Evolutionary conservation across 1,284 basidiomycete genomes (phyloP).

Genomic region (Papiliotrema terrestris): DNA sequence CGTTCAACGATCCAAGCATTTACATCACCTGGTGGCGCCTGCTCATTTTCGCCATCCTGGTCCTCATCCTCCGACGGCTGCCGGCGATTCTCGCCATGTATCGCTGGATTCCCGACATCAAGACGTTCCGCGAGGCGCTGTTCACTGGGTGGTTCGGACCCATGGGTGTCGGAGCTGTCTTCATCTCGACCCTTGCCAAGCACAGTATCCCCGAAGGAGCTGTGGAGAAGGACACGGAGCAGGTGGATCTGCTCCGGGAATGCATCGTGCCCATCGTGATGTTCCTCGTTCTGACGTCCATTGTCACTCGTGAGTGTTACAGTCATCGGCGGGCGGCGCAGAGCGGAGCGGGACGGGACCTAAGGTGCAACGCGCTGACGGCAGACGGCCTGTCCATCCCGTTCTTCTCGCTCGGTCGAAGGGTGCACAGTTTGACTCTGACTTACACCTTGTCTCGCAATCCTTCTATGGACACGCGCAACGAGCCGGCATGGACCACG

Average conservation of each 20-base stretch:
- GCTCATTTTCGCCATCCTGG: conserved; percentile 70
- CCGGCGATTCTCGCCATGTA: conserved; percentile 78
- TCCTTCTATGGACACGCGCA: conserved; percentile 54
- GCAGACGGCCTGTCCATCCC: conserved; percentile 87
- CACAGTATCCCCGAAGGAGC: conserved; percentile 58
- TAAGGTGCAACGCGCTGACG: neutral
- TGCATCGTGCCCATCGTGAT: conserved; percentile 84
- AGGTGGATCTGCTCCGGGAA: conserved; percentile 64
- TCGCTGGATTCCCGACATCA: conserved; percentile 87
- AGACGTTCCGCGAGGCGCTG: conserved; percentile 75
- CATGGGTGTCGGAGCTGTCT: conserved; percentile 81
- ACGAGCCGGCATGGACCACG: conserved; percentile 69
- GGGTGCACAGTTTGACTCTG: conserved; percentile 83
- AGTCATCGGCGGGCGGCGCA: too few species aligned
- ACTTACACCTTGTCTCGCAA: conserved; percentile 79
- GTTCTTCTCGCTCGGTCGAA: conserved; percentile 81
- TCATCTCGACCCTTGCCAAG: conserved; percentile 83
- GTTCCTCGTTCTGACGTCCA: conserved; percentile 85
- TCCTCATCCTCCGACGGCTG: conserved; percentile 75
- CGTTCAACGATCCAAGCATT: conserved; percentile 65
- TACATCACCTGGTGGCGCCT: conserved; percentile 77
- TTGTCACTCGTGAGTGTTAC: conserved; percentile 64
- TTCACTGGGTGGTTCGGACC: conserved; percentile 87
- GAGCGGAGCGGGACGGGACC: too few species aligned
- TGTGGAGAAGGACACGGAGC: conserved; percentile 55